Percentiles rank a stretch among this genome's conserved stretches.
Conservation (phyloP, 139 green algal genomes). For the Auxenochlorella pyrenoidosa region DNA sequence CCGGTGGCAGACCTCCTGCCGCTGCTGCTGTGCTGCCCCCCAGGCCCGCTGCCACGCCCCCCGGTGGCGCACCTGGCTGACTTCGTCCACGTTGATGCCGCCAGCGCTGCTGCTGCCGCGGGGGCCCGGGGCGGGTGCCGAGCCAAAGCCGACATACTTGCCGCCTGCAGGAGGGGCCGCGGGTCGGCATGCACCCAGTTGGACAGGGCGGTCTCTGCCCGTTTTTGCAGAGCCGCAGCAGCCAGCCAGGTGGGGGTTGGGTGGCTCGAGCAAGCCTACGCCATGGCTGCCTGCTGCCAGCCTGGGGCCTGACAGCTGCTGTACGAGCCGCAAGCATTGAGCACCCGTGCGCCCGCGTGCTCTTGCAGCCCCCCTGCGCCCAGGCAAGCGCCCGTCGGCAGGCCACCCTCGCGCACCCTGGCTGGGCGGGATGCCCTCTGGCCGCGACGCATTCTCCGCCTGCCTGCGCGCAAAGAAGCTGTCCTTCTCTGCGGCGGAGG, state of each 20-base stretch:
- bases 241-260: too few species aligned
- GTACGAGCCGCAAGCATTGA: too few species aligned
- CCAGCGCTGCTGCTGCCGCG: background rate
- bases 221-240: too few species aligned
- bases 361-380: too few species aligned
- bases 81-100: slow-evolving; percentile 28
- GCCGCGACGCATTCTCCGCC: slow-evolving; percentile 85
- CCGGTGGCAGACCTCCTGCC: too few species aligned
- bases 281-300: too few species aligned
- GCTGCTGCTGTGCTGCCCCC: too few species aligned
- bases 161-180: slow-evolving; percentile 57
- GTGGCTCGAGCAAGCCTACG: too few species aligned
- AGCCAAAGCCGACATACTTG: slow-evolving; percentile 99
- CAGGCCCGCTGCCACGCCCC: too few species aligned
- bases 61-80: slow-evolving; percentile 25
- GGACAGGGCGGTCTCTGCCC: background rate
- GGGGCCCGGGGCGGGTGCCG: slow-evolving; percentile 39
- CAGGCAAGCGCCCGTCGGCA: too few species aligned
- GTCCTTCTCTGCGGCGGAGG: slow-evolving; percentile 87
- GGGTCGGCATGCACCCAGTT: background rate
- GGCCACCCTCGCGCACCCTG: slow-evolving; percentile 74
- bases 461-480: slow-evolving; percentile 89
- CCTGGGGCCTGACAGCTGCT: too few species aligned
- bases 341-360: too few species aligned
- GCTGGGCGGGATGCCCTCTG: slow-evolving; percentile 86